Conservation (phyloP, 805 yeast species). For the Clavispora fructus region DNA sequence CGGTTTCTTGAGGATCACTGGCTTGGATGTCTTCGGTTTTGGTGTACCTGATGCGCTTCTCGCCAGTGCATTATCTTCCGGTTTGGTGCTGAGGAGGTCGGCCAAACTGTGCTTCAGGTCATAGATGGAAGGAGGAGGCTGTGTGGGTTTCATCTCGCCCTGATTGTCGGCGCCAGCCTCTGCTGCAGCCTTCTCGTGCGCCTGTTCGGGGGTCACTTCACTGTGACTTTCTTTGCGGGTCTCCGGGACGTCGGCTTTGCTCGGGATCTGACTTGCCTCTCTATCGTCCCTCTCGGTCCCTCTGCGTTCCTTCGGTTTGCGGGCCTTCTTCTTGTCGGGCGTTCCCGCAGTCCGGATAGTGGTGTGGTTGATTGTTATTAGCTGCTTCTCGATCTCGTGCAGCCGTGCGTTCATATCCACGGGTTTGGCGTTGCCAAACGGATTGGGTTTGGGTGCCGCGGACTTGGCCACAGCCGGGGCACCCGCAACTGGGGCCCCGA, state of each 20-base stretch:
- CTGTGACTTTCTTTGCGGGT: not conserved
- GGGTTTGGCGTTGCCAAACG: constrained; percentile 84
- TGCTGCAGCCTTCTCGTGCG: not conserved
- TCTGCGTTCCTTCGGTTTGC: constrained; percentile 6
- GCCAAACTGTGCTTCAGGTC: constrained; percentile 35
- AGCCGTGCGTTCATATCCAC: constrained; percentile 69
- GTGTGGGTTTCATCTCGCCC: constrained; percentile 13
- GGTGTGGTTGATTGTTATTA: constrained; percentile 27
- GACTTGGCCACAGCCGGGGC: constrained; percentile 5
- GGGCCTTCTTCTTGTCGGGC: constrained; percentile 5
- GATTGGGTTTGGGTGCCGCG: constrained; percentile 37
- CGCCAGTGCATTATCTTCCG: constrained; percentile 6
- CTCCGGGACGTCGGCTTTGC: too few relatives aligned
- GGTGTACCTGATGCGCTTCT: constrained; percentile 20
- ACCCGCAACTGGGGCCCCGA: not conserved
- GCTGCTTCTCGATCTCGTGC: constrained; percentile 49
- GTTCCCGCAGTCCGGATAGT: constrained; percentile 25
- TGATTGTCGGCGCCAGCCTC: too few relatives aligned
- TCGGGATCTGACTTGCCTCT: too few relatives aligned
- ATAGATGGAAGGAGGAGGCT: constrained; percentile 15
- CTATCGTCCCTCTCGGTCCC: not conserved
- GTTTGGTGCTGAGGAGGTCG: constrained; percentile 24
- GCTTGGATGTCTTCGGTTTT: constrained; percentile 23
- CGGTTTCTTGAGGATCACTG: constrained; percentile 37
- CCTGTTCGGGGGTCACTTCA: too few relatives aligned